Percentiles rank a stretch among this genome's conserved stretches.
These are phyloP conservation scores for Nemania bipapillata DNA, from an alignment of 2,329 filamentous ascomycete species.

Conservation along the genomic window DNA sequence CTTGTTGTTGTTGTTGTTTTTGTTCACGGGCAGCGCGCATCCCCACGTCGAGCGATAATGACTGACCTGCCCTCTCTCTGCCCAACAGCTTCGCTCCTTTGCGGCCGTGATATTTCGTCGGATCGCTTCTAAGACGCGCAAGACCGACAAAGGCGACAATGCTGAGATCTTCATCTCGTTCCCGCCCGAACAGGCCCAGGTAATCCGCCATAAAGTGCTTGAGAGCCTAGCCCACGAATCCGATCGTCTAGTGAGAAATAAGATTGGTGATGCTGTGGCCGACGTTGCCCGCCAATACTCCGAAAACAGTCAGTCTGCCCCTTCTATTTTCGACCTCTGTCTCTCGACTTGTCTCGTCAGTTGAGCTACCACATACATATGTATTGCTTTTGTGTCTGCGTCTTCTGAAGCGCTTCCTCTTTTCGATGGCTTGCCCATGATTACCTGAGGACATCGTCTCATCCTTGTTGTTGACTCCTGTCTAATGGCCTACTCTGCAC, in stretches of 20 bases:
- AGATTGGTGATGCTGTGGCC: constrained; percentile 96
- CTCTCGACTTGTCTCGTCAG: not conserved
- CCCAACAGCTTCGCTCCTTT: constrained; percentile 82
- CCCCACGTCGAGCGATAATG: not conserved
- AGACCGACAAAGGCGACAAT: constrained; percentile 75
- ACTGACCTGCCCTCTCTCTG: constrained; percentile 17
- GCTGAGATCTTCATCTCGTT: constrained; percentile 89
- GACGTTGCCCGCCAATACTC: constrained; percentile 95
- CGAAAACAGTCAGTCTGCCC: constrained; percentile 76
- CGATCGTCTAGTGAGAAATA: constrained; percentile 82
- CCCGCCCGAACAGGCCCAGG: constrained; percentile 75
- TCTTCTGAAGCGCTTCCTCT: not conserved
- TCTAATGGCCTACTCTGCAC: no score
- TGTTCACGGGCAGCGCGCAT: not conserved
- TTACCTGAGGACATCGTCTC: not conserved
- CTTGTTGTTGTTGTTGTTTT: not conserved
- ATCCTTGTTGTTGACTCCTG: no score
- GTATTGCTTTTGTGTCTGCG: not conserved
- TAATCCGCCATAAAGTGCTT: constrained; percentile 85
- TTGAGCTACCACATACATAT: not conserved
- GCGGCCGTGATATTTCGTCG: constrained; percentile 93
- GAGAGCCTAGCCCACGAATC: constrained; percentile 79
- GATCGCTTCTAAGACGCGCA: constrained; percentile 88
- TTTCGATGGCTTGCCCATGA: not conserved
- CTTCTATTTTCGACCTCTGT: constrained; percentile 6